These are phyloP conservation scores for Salix arbutifolia DNA, from an alignment of 345 rosid genomes.

Conservation along the genomic window DNA sequence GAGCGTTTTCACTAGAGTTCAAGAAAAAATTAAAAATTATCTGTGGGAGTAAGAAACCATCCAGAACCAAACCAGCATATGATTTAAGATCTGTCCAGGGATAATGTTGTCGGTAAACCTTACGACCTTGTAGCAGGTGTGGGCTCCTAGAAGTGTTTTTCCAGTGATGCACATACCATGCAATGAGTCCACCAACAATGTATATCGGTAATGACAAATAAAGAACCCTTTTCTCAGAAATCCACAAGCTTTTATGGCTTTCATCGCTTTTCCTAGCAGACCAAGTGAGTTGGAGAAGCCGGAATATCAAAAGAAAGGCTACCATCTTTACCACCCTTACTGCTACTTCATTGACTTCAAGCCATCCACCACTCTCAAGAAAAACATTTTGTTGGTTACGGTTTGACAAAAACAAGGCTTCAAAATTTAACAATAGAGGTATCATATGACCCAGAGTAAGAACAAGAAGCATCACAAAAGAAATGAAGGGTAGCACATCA, in stretches of 20 bases:
- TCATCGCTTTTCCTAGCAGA: constrained; percentile 44
- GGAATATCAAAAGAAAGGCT: constrained; percentile 77
- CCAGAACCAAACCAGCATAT: constrained; percentile 74
- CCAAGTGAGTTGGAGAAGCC: constrained; percentile 76
- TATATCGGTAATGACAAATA: constrained; percentile 56
- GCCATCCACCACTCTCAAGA: constrained; percentile 71
- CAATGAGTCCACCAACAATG: constrained; percentile 55
- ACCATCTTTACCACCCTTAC: constrained; percentile 76
- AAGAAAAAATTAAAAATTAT: constrained; percentile 61
- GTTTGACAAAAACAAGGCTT: constrained; percentile 52
- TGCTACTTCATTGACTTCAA: constrained; percentile 74
- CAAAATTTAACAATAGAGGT: constrained; percentile 73
- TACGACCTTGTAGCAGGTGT: constrained; percentile 15
- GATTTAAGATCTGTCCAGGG: constrained; percentile 63
- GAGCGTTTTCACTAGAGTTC: constrained; percentile 43
- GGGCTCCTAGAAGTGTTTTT: constrained; percentile 29
- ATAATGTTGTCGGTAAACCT: constrained; percentile 35
- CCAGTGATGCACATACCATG: constrained; percentile 50
- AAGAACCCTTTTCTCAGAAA: constrained; percentile 60
- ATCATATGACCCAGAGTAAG: constrained; percentile 75
- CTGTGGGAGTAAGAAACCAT: constrained; percentile 78
- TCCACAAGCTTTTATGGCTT: constrained; percentile 42
- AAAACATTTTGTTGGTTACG: constrained; percentile 47
- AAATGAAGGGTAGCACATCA: constrained; percentile 62
- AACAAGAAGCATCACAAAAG: constrained; percentile 55